Conservation (phyloP, 306 rosid genomes). For the Medicago arabica region DNA sequence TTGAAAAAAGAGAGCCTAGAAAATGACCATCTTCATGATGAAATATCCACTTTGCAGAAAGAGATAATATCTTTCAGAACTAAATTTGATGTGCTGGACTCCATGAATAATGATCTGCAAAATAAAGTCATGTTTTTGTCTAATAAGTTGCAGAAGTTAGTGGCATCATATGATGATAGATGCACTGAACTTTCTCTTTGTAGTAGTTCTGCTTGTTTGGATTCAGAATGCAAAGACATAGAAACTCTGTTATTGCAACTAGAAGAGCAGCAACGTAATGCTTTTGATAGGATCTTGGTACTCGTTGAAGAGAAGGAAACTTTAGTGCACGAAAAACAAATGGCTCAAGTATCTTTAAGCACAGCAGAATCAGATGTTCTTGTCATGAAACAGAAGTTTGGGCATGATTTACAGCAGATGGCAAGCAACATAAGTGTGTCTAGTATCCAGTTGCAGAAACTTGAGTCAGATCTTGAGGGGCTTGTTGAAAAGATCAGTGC, state of each 20-base stretch:
- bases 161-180: constrained; percentile 57
- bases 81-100: constrained; percentile 62
- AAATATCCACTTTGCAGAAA: constrained; percentile 62
- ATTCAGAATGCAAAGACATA: constrained; percentile 56
- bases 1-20: constrained; percentile 59
- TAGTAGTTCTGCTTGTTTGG: constrained; percentile 48
- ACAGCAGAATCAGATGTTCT: constrained; percentile 61
- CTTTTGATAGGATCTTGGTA: constrained; percentile 59
- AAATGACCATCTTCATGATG: constrained; percentile 55
- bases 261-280: constrained; percentile 68
- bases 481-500: constrained; percentile 57
- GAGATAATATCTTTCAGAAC: constrained; percentile 63
- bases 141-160: constrained; percentile 61
- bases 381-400: constrained; percentile 68
- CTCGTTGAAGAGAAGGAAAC: constrained; percentile 71
- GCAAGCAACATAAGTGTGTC: constrained; percentile 60
- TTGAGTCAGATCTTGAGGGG: constrained; percentile 70
- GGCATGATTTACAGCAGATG: constrained; percentile 53
- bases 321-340: constrained; percentile 59
- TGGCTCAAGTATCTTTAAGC: constrained; percentile 59
- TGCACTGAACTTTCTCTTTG: constrained; percentile 48
- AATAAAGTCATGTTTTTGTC: constrained; percentile 48
- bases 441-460: constrained; percentile 62
- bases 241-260: constrained; percentile 58
- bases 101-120: constrained; percentile 69